Evolutionary conservation across 441 rosid species (phyloP).

Genomic region (Pelargonium fulgidum): DNA sequence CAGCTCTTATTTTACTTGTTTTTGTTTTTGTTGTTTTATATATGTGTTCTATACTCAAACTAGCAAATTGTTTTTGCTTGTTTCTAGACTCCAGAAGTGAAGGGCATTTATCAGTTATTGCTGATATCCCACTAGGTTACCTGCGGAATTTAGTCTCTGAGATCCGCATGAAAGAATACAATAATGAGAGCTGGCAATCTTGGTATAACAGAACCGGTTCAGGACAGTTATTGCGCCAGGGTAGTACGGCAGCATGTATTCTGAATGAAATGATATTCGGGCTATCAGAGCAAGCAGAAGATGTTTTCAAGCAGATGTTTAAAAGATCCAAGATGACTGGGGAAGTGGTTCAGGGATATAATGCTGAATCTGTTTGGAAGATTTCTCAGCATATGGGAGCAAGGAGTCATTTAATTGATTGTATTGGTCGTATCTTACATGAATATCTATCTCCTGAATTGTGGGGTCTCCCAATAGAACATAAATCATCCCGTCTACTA

Average conservation of each 20-base stretch:
- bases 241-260: conserved; percentile 75
- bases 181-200: conserved; percentile 66
- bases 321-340: conserved; percentile 36
- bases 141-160: conserved; percentile 65
- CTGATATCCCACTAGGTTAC: conserved; percentile 70
- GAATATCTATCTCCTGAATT: conserved; percentile 80
- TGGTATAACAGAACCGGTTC: conserved; percentile 80
- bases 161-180: conserved; percentile 57
- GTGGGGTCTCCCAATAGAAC: conserved; percentile 79
- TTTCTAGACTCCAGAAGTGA: conserved; percentile 51
- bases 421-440: conserved; percentile 76
- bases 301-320: conserved; percentile 49
- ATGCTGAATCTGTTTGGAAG: conserved; percentile 46
- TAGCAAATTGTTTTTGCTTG: conserved; percentile 23
- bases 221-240: conserved; percentile 75
- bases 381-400: conserved; percentile 38
- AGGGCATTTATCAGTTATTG: conserved; percentile 55
- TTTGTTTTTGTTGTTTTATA: conserved; percentile 14
- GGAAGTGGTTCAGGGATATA: conserved; percentile 23
- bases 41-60: conserved; percentile 25
- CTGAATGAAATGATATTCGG: conserved; percentile 90
- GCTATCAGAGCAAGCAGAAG: conserved; percentile 53
- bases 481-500: conserved; percentile 28
- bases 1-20: conserved; percentile 28
- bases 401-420: conserved; percentile 54